Percentiles rank a stretch among this genome's conserved stretches.
These are phyloP conservation scores for Psilocybe sp. DNA, from an alignment of 768 basidiomycete species.

Conservation along the genomic window DNA sequence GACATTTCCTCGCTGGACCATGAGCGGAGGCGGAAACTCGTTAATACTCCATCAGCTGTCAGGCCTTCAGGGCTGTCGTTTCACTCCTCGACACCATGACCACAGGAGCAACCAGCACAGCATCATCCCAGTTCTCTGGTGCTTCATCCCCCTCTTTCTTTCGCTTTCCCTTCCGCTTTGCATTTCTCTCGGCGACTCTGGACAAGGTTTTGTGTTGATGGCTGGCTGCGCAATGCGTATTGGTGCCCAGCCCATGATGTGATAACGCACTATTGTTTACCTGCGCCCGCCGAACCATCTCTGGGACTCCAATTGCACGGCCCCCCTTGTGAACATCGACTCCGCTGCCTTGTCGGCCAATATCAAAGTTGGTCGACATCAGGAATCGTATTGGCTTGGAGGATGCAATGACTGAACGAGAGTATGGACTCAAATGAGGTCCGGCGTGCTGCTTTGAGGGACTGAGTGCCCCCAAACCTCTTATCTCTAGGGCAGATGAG, in stretches of 20 bases:
- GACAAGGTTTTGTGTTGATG: constrained; percentile 46
- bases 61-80: no score
- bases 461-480: constrained; percentile 49
- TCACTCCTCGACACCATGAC: constrained; percentile 8
- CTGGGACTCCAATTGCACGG: constrained; percentile 73
- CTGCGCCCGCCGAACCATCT: constrained; percentile 87
- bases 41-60: no score
- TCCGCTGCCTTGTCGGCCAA: constrained; percentile 85
- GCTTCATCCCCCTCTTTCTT: constrained; percentile 52
- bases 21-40: no score
- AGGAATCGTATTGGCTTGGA: constrained; percentile 87
- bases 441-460: constrained; percentile 99
- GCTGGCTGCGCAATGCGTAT: constrained; percentile 34
- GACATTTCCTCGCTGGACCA: not conserved
- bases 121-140: constrained; percentile 80
- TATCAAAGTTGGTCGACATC: constrained; percentile 95
- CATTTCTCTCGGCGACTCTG: constrained; percentile 82
- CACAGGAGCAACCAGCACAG: constrained; percentile 36
- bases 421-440: constrained; percentile 95
- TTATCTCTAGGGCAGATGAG: not conserved
- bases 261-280: constrained; percentile 62
- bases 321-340: constrained; percentile 95
- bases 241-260: constrained; percentile 77
- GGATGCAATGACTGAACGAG: constrained; percentile 94
- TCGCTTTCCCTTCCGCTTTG: constrained; percentile 75